Conservation (phyloP, 2,329 filamentous ascomycete species). For the Karstenula rhodostoma region DNA sequence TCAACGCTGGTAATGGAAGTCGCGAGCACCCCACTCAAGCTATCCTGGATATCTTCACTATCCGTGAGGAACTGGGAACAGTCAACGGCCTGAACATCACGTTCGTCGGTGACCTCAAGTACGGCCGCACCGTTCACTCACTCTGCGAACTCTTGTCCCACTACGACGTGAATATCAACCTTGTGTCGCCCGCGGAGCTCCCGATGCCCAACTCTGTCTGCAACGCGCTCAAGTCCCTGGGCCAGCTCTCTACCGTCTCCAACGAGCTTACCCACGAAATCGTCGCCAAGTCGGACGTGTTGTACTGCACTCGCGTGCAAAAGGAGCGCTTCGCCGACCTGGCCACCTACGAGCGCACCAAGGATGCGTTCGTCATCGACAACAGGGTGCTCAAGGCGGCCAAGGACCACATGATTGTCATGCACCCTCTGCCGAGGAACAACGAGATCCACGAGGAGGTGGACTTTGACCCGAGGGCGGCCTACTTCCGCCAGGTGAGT, state of each 20-base stretch:
- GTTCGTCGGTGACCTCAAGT: conserved; percentile 90
- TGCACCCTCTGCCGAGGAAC: conserved; percentile 95
- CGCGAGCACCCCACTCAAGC: conserved; percentile 97
- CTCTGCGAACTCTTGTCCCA: conserved; percentile 92
- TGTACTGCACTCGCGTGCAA: conserved; percentile 97
- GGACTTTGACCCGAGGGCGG: conserved; percentile 94
- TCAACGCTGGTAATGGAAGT: conserved; percentile 96
- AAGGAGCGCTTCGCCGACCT: conserved; percentile 91
- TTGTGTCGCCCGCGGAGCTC: conserved; percentile 83
- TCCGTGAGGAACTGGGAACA: conserved; percentile 94
- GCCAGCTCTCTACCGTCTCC: conserved; percentile 79
- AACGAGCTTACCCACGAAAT: conserved; percentile 86
- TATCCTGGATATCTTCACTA: conserved; percentile 97
- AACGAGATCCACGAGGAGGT: conserved; percentile 94
- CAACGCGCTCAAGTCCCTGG: conserved; percentile 73
- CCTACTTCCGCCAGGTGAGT: conserved; percentile 98
- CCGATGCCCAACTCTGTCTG: conserved; percentile 78
- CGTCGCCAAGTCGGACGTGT: conserved; percentile 83
- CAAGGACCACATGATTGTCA: conserved; percentile 90
- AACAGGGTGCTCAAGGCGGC: conserved; percentile 89
- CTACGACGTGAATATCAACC: conserved; percentile 93
- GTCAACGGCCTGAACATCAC: conserved; percentile 96
- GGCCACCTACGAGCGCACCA: conserved; percentile 83
- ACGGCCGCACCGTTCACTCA: conserved; percentile 94
- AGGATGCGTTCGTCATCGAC: conserved; percentile 88